Evolutionary conservation across 202 grass and related monocot species (phyloP).

Genomic region (Dendrocalamus latiflorus): DNA sequence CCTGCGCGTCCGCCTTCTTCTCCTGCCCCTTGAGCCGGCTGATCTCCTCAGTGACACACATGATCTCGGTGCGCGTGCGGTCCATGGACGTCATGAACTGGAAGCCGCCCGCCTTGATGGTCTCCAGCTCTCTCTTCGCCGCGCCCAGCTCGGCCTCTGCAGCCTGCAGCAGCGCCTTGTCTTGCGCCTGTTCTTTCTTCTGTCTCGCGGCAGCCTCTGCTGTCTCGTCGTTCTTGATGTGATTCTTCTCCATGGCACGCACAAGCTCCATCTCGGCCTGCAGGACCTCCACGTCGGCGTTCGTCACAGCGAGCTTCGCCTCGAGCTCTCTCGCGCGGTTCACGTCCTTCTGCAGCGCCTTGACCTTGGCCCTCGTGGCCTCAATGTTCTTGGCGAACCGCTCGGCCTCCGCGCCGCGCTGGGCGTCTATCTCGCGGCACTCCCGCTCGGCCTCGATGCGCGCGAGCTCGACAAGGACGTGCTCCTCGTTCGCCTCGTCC

Average conservation of each 20-base stretch:
- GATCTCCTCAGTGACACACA: conserved; percentile 42
- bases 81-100: conserved; percentile 92
- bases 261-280: conserved; percentile 86
- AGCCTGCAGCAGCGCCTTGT: conserved; percentile 29
- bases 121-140: conserved; percentile 63
- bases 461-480: conserved; percentile 93
- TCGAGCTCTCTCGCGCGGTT: conserved; percentile 53
- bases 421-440: conserved; percentile 54
- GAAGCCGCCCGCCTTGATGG: conserved; percentile 58
- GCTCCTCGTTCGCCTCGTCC: conserved; percentile 83
- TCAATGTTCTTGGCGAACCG: conserved; percentile 48
- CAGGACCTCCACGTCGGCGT: conserved; percentile 61
- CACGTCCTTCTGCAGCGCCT: conserved; percentile 35
- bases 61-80: conserved; percentile 50
- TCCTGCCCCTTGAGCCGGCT: conserved; percentile 45
- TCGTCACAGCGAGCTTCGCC: conserved; percentile 48
- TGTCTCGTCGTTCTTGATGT: neutral
- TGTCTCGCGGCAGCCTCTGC: conserved; percentile 15
- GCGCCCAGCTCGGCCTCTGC: conserved; percentile 45
- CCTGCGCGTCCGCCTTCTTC: conserved; percentile 44
- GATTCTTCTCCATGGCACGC: conserved; percentile 67
- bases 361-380: conserved; percentile 36
- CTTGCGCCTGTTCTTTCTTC: conserved; percentile 30
- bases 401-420: conserved; percentile 41
- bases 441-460: conserved; percentile 93